Conservation (phyloP, 805 yeast species). For the Lachancea meyersii region DNA sequence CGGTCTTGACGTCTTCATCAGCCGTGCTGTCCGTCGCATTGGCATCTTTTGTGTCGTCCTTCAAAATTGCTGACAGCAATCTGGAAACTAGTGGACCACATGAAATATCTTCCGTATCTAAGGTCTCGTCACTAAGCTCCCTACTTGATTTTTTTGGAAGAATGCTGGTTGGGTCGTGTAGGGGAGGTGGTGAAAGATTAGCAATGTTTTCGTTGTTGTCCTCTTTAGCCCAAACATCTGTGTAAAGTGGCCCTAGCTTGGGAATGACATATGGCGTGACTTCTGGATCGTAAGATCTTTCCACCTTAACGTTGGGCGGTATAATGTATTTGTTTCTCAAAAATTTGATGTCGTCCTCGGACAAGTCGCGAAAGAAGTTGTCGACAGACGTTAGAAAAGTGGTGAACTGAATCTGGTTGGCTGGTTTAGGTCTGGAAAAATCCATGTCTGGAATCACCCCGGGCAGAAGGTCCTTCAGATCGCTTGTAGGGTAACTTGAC, state of each 20-base stretch:
- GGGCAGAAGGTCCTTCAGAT: constrained; percentile 69
- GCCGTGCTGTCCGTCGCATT: constrained; percentile 28
- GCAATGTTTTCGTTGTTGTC: constrained; percentile 47
- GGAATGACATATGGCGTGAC: constrained; percentile 76
- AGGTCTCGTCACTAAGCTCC: constrained; percentile 44
- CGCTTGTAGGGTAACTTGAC: constrained; percentile 79
- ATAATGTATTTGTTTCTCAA: constrained; percentile 55
- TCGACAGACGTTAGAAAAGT: constrained; percentile 84
- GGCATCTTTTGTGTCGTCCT: constrained; percentile 21
- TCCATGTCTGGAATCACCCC: constrained; percentile 86
- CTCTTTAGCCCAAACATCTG: constrained; percentile 82
- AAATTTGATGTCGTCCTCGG: constrained; percentile 76
- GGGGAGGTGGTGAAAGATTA: constrained; percentile 41
- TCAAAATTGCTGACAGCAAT: constrained; percentile 68
- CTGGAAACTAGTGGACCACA: constrained; percentile 91
- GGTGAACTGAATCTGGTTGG: constrained; percentile 86
- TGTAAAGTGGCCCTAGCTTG: constrained; percentile 74
- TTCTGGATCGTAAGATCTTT: constrained; percentile 52
- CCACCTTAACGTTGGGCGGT: constrained; percentile 39
- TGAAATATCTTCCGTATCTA: constrained; percentile 70
- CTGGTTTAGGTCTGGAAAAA: constrained; percentile 73
- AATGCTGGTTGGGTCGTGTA: constrained; percentile 37
- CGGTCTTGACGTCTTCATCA: constrained; percentile 19
- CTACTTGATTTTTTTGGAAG: constrained; percentile 57
- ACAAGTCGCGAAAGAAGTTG: constrained; percentile 69